A percentile compares a stretch with the other conserved stretches of the same genome.
Evolutionary conservation across 2,329 filamentous ascomycete genomes (phyloP).

Genomic region (Aspergillus cejpii): DNA sequence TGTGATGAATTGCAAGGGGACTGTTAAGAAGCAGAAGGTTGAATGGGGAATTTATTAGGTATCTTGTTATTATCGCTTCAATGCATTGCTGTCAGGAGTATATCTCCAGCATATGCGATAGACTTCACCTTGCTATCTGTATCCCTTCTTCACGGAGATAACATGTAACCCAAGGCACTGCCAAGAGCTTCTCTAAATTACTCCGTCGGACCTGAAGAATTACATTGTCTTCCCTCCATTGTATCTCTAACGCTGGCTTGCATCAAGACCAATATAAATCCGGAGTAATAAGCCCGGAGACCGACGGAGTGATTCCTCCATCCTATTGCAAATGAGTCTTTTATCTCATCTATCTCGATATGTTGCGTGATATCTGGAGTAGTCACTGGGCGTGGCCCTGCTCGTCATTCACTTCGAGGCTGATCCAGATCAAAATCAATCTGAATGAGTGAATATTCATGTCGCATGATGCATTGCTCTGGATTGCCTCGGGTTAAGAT

Average conservation of each 20-base stretch:
- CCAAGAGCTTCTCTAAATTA: slow-evolving; percentile 4
- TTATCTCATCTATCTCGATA: neutral
- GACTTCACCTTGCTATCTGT: too few species aligned
- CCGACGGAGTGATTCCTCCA: slow-evolving; percentile 1
- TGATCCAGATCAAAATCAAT: too few species aligned
- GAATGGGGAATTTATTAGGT: slow-evolving; percentile 25
- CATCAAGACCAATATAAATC: slow-evolving; percentile 1
- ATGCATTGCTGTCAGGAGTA: too few species aligned
- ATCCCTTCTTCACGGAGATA: too few species aligned
- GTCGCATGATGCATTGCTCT: neutral
- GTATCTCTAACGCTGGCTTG: neutral
- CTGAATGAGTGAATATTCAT: neutral
- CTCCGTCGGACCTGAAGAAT: neutral
- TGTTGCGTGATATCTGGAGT: too few species aligned
- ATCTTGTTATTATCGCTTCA: too few species aligned
- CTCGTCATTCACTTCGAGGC: too few species aligned
- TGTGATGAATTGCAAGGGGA: slow-evolving; percentile 27
- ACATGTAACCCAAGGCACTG: slow-evolving; percentile 10
- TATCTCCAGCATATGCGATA: too few species aligned
- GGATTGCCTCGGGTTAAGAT: neutral
- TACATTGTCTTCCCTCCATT: neutral
- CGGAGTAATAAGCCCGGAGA: neutral
- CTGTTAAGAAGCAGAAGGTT: slow-evolving; percentile 11
- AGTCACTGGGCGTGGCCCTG: too few species aligned
- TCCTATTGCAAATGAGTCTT: neutral